A percentile compares a stretch with the other conserved stretches of the same genome.
phyloP scores from a whole-genome alignment of 2,329 filamentous ascomycete species.

The Monosporascus sp. region DNA sequence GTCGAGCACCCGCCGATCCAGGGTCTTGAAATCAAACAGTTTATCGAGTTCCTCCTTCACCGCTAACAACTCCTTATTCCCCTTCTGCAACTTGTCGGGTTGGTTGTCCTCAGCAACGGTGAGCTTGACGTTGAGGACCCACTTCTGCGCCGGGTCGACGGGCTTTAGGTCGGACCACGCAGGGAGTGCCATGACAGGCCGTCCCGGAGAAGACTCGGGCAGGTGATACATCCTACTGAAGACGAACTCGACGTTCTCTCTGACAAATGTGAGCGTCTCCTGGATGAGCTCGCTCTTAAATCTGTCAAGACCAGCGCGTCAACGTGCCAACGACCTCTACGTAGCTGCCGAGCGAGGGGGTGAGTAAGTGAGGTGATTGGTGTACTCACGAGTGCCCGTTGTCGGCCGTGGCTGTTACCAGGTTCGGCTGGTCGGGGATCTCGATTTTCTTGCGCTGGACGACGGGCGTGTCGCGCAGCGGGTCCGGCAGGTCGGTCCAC shows the following conservation, averaged over 20 bases:
- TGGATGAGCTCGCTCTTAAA: constrained; percentile 49
- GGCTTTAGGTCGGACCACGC: constrained; percentile 42
- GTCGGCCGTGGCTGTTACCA: constrained; percentile 44
- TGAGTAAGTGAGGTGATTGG: background rate
- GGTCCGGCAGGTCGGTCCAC: constrained; percentile 59
- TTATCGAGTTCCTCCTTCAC: constrained; percentile 67
- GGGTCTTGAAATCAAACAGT: constrained; percentile 77
- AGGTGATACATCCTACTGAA: constrained; percentile 44
- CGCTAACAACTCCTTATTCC: constrained; percentile 44
- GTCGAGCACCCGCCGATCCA: constrained; percentile 45
- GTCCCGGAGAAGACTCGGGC: constrained; percentile 16
- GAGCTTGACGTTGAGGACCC: constrained; percentile 51
- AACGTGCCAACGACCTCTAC: background rate
- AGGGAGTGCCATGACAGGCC: constrained; percentile 34
- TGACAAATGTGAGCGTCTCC: constrained; percentile 48
- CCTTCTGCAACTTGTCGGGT: constrained; percentile 52
- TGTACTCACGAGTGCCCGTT: constrained; percentile 48
- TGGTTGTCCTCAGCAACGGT: constrained; percentile 52
- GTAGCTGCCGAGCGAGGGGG: background rate
- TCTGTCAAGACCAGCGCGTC: constrained; percentile 24
- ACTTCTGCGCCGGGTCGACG: constrained; percentile 45
- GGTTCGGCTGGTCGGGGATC: constrained; percentile 45
- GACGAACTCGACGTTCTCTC: constrained; percentile 49
- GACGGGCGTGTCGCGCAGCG: constrained; percentile 41
- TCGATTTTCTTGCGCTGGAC: constrained; percentile 53